These are phyloP conservation scores for Populus hybrid DNA, from an alignment of 441 rosid species.

Conservation along the genomic window DNA sequence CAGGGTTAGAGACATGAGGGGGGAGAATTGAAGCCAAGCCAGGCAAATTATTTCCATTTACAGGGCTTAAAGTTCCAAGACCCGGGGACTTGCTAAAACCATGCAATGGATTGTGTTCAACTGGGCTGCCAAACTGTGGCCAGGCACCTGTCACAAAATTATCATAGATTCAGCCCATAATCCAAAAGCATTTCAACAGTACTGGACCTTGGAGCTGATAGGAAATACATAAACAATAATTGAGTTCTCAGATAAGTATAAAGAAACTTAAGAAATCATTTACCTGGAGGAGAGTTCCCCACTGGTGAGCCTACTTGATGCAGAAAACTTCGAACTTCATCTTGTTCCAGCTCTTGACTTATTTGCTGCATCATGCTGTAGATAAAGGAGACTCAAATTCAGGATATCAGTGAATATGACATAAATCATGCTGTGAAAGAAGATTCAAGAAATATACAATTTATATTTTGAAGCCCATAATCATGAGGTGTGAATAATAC, in stretches of 20 bases:
- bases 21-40: conserved; percentile 82
- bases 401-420: neutral
- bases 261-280: conserved; percentile 10
- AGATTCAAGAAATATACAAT: neutral
- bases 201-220: neutral
- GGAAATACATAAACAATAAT: neutral
- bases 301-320: conserved; percentile 66
- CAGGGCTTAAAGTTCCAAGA: conserved; percentile 48
- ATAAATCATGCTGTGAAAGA: neutral
- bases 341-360: conserved; percentile 73
- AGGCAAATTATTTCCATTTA: conserved; percentile 47
- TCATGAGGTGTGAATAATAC: neutral
- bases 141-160: conserved; percentile 50
- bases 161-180: conserved; percentile 17
- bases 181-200: conserved; percentile 6
- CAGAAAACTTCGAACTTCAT: conserved; percentile 54
- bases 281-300: conserved; percentile 79
- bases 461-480: conserved; percentile 1
- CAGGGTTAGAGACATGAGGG: conserved; percentile 44
- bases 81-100: conserved; percentile 54
- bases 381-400: conserved; percentile 30
- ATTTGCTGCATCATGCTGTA: conserved; percentile 60
- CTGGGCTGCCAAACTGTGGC: conserved; percentile 63
- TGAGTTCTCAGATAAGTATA: conserved; percentile 22
- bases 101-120: conserved; percentile 56